These are phyloP conservation scores for Populus euphratica DNA, from an alignment of 345 rosid species.

Conservation along the genomic window DNA sequence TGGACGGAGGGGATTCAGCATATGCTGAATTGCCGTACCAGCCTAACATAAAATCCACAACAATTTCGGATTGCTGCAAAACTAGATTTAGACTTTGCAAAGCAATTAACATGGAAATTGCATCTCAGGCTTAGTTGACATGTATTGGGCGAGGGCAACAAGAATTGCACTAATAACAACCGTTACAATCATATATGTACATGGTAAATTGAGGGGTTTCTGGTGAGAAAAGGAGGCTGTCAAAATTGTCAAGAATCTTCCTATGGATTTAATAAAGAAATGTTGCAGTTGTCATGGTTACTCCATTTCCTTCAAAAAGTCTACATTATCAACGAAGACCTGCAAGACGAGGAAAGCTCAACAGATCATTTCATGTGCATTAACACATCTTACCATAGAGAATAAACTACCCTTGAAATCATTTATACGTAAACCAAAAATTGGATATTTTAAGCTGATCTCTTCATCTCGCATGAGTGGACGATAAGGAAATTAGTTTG, in stretches of 20 bases:
- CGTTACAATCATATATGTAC: constrained; percentile 4
- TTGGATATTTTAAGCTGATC: background rate
- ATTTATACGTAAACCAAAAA: background rate
- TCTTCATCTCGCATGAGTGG: background rate
- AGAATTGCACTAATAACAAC: background rate
- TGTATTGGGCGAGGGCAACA: too few species aligned
- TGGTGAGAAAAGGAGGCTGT: background rate
- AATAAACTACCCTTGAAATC: background rate
- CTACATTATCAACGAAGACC: constrained; percentile 40
- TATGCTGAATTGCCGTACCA: constrained; percentile 49
- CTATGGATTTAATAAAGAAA: background rate
- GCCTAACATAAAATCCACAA: constrained; percentile 18
- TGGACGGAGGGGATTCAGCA: constrained; percentile 80
- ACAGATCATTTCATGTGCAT: background rate
- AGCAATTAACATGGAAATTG: constrained; percentile 8
- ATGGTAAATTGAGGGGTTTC: background rate
- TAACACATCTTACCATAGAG: background rate
- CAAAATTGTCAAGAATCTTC: constrained; percentile 5
- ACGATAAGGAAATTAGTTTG: background rate
- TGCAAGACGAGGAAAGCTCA: constrained; percentile 3
- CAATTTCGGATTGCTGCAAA: constrained; percentile 9
- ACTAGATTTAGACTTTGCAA: constrained; percentile 10
- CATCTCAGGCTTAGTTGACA: too few species aligned
- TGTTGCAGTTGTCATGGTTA: constrained; percentile 16
- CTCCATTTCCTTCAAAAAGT: constrained; percentile 34